A percentile compares a stretch with the other conserved stretches of the same genome.
Evolutionary conservation across 805 yeast genomes (phyloP).

Genomic region (Yarrowia bubula): DNA sequence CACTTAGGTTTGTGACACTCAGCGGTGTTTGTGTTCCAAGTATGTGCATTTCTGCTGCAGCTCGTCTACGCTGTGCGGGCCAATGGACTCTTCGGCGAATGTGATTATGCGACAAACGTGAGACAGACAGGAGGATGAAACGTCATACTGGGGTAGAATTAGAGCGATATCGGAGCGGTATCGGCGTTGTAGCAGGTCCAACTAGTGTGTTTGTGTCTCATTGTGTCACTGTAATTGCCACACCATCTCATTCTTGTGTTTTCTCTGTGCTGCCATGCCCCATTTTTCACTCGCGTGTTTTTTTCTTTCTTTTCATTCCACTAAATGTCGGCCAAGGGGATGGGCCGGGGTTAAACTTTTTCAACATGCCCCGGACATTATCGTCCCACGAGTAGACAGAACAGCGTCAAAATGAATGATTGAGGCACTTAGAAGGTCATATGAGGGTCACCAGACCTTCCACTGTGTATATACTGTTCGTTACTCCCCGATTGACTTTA

Average conservation of each 20-base stretch:
- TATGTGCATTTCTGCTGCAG: neutral
- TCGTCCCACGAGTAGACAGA: neutral
- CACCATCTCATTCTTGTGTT: no score
- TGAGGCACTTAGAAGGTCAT: neutral
- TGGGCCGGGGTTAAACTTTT: neutral
- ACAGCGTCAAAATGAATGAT: no score
- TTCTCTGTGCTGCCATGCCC: no score
- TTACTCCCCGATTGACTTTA: neutral
- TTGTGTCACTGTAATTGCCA: no score
- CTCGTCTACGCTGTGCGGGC: neutral
- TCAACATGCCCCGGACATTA: slow-evolving; percentile 11
- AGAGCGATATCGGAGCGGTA: no score
- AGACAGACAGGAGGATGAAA: neutral
- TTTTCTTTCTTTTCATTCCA: no score
- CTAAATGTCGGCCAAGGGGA: neutral
- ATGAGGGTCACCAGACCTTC: neutral
- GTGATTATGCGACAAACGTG: neutral
- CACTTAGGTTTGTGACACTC: slow-evolving; percentile 10
- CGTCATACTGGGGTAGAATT: no score
- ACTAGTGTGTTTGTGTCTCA: no score
- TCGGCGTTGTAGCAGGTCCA: no score
- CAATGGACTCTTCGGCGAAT: slow-evolving; percentile 7
- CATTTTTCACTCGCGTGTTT: no score
- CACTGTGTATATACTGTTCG: no score
- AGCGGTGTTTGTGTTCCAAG: slow-evolving; percentile 2